Percentiles rank a stretch among this genome's conserved stretches.
These are phyloP conservation scores for Arachis stenosperma DNA, from an alignment of 306 rosid species.

Conservation along the genomic window DNA sequence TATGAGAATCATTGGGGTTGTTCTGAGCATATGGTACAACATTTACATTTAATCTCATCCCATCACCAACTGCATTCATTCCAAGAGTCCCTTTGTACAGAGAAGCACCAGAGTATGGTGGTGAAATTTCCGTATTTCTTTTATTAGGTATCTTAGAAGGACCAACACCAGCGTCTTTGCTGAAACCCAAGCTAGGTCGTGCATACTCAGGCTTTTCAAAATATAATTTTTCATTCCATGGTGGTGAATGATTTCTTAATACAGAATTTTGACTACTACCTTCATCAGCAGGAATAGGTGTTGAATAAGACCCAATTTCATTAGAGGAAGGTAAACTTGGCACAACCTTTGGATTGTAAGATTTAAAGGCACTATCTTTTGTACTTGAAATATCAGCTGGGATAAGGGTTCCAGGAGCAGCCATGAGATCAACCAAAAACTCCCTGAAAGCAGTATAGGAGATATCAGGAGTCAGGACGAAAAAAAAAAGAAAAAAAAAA, in stretches of 20 bases:
- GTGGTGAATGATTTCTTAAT: slow-evolving; percentile 42
- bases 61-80: slow-evolving; percentile 68
- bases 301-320: slow-evolving; percentile 55
- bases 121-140: slow-evolving; percentile 48
- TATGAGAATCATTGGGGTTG: slow-evolving; percentile 63
- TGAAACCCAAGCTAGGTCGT: slow-evolving; percentile 50
- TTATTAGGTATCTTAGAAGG: slow-evolving; percentile 53
- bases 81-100: slow-evolving; percentile 74
- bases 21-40: slow-evolving; percentile 79
- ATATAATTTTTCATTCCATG: slow-evolving; percentile 53
- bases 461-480: slow-evolving; percentile 37
- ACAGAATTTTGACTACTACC: slow-evolving; percentile 70
- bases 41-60: slow-evolving; percentile 75
- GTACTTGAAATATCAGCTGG: slow-evolving; percentile 79
- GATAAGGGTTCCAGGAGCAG: slow-evolving; percentile 93
- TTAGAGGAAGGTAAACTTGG: slow-evolving; percentile 54
- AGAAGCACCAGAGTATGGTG: slow-evolving; percentile 60
- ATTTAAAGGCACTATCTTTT: slow-evolving; percentile 58
- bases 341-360: slow-evolving; percentile 61
- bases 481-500: neutral
- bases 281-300: slow-evolving; percentile 68
- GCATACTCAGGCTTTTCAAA: slow-evolving; percentile 60
- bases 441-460: slow-evolving; percentile 72
- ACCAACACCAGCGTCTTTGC: slow-evolving; percentile 53
- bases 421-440: slow-evolving; percentile 99